Evolutionary conservation across 108 stramenopile species (phyloP).

Genomic region (Asterionellopsis glacialis): DNA sequence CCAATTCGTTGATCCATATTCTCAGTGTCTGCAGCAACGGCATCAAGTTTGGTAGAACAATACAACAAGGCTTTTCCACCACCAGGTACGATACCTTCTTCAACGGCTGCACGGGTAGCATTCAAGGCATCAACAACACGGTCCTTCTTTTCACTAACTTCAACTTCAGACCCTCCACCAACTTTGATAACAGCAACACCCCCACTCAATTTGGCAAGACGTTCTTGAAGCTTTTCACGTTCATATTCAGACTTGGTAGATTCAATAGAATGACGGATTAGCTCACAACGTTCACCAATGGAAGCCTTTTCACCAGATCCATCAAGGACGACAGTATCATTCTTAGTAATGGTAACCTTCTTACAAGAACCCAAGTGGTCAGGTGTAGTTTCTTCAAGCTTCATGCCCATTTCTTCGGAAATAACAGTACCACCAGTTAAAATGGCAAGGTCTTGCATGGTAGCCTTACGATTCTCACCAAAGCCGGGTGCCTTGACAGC

Average conservation of each 20-base stretch:
- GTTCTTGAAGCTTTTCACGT: slow-evolving; percentile 99
- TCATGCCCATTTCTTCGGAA: slow-evolving; percentile 97
- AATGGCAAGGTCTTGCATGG: slow-evolving; percentile 98
- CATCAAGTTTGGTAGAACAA: slow-evolving; percentile 88
- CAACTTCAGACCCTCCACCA: slow-evolving; percentile 97
- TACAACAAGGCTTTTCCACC: slow-evolving; percentile 98
- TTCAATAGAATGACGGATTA: slow-evolving; percentile 92
- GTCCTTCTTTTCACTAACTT: slow-evolving; percentile 99
- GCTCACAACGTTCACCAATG: slow-evolving; percentile 93
- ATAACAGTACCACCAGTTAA: slow-evolving; percentile 98
- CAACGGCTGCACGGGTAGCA: slow-evolving; percentile 98
- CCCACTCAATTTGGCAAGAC: slow-evolving; percentile 97
- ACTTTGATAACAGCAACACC: slow-evolving; percentile 99
- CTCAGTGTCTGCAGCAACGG: slow-evolving; percentile 72
- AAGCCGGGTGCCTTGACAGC: slow-evolving; percentile 99
- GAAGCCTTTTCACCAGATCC: slow-evolving; percentile 85
- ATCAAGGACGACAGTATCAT: slow-evolving; percentile 96
- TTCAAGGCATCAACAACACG: slow-evolving; percentile 99
- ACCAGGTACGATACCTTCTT: slow-evolving; percentile 99
- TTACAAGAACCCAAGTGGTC: slow-evolving; percentile 92
- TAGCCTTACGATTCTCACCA: slow-evolving; percentile 99
- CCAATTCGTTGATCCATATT: slow-evolving; percentile 99
- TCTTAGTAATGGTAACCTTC: slow-evolving; percentile 94
- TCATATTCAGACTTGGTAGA: slow-evolving; percentile 98
- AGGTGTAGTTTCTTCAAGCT: slow-evolving; percentile 89